These are phyloP conservation scores for Kodamaea arcana DNA, from an alignment of 1,139 yeast genomes.

Conservation along the genomic window DNA sequence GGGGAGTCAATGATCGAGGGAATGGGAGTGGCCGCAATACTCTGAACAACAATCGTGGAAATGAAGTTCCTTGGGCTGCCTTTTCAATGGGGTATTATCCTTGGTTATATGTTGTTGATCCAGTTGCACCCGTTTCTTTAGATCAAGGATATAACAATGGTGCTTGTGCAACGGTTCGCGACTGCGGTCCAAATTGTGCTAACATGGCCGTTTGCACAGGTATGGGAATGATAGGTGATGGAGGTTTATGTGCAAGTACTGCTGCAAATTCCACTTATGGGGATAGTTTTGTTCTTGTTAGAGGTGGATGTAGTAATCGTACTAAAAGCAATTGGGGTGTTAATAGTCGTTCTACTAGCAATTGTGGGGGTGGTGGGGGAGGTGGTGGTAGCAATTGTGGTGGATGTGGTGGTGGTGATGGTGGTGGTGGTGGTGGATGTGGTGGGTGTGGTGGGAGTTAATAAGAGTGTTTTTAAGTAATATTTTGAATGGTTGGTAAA, in stretches of 20 bases:
- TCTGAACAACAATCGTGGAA: neutral
- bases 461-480: neutral
- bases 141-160: neutral
- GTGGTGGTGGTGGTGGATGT: neutral
- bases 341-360: neutral
- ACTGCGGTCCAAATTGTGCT: neutral
- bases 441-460: neutral
- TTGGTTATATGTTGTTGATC: neutral
- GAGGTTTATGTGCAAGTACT: neutral
- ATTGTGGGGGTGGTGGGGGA: neutral
- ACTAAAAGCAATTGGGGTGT: neutral
- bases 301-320: neutral
- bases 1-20: neutral
- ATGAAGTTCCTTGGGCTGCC: slow-evolving; percentile 1
- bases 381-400: neutral
- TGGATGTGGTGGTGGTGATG: neutral
- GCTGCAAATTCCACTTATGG: neutral
- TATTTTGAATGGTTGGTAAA: too few relatives aligned
- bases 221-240: neutral
- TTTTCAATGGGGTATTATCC: slow-evolving; percentile 1
- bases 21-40: neutral
- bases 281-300: neutral
- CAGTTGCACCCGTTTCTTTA: slow-evolving; percentile 1
- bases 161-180: neutral
- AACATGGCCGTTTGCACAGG: neutral